Evolutionary conservation across 2,329 filamentous ascomycete species (phyloP).

Genomic region (Colletotrichum horii): DNA sequence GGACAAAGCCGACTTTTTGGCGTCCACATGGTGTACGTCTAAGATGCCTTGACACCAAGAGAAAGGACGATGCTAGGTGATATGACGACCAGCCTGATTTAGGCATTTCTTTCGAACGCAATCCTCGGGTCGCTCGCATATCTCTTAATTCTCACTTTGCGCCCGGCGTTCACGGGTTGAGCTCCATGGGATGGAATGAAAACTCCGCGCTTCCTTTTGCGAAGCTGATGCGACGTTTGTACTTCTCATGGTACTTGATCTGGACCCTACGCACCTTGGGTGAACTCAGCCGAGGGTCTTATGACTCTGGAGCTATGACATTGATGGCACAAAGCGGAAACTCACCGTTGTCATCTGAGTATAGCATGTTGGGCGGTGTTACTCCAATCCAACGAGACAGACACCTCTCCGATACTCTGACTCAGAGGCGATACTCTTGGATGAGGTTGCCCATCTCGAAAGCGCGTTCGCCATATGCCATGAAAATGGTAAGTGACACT

Average conservation of each 20-base stretch:
- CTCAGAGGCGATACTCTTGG: neutral
- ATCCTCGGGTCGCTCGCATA: neutral
- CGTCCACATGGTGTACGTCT: neutral
- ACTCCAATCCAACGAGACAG: neutral
- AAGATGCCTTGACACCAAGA: neutral
- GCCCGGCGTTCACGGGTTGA: neutral
- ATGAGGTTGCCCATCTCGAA: neutral
- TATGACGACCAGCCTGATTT: neutral
- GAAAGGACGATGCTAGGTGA: neutral
- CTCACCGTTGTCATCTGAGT: neutral
- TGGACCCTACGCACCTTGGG: neutral
- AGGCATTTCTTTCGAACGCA: neutral
- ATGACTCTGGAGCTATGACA: neutral
- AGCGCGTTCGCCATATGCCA: neutral
- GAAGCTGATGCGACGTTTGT: neutral
- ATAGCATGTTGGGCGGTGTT: neutral
- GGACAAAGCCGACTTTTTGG: neutral
- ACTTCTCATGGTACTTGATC: neutral
- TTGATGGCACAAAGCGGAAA: neutral
- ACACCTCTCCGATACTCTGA: neutral
- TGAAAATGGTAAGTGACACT: neutral
- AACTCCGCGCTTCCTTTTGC: neutral
- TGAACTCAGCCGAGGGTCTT: neutral
- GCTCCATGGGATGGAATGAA: neutral
- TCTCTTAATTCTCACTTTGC: neutral